A percentile compares a stretch with the other conserved stretches of the same genome.
These are phyloP conservation scores for Lagenidium giganteum DNA, from an alignment of 352 stramenopile genomes.

Conservation along the genomic window DNA sequence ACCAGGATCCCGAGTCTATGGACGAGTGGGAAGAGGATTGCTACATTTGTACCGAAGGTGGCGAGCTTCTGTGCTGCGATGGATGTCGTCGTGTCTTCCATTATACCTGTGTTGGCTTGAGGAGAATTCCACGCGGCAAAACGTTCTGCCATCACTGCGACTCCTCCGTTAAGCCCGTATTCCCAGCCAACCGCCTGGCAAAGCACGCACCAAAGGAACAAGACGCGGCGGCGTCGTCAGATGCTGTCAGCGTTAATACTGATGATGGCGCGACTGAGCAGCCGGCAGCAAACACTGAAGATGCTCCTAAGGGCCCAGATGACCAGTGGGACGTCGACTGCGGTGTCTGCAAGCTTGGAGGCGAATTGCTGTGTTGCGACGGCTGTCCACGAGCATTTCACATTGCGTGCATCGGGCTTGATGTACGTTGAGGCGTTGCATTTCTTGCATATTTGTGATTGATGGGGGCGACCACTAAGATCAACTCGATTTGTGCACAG, in stretches of 20 bases:
- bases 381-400: conserved; percentile 92
- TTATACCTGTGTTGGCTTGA: conserved; percentile 73
- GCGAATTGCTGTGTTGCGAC: conserved; percentile 88
- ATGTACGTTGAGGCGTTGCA: conserved; percentile 16
- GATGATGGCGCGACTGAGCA: conserved; percentile 13
- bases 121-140: conserved; percentile 76
- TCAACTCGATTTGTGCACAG: conserved; percentile 9
- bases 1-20: conserved; percentile 25
- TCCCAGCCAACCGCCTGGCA: conserved; percentile 18
- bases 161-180: conserved; percentile 57
- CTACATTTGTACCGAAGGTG: conserved; percentile 79
- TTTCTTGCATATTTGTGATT: neutral
- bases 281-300: conserved; percentile 8
- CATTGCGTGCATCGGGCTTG: conserved; percentile 70
- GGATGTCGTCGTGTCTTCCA: conserved; percentile 92
- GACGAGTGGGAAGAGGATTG: conserved; percentile 90
- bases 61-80: conserved; percentile 88
- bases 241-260: neutral
- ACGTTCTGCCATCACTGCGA: conserved; percentile 84
- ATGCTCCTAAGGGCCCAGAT: conserved; percentile 29
- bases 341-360: conserved; percentile 76
- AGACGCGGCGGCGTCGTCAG: neutral
- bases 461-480: too few relatives aligned
- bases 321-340: conserved; percentile 89
- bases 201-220: conserved; percentile 2